Evolutionary conservation across 192 early-diverging fungal genomes (phyloP), one percentile per base, ranked within the genome.

Genomic region (Backusella tuberculispora): DNA sequence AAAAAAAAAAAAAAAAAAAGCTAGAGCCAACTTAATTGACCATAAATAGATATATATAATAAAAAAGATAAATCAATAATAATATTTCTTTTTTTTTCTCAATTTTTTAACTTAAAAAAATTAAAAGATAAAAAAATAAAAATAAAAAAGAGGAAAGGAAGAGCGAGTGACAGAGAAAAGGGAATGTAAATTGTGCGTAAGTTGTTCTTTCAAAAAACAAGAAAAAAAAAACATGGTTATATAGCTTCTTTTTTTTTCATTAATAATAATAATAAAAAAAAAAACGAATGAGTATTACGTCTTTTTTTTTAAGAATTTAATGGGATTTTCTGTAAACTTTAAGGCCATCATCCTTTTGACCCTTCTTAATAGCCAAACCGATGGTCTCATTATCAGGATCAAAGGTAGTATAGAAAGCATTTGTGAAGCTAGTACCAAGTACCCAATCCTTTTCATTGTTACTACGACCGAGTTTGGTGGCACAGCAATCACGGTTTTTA

Each of bases 401-500:
- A 69, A 76, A 80, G 65, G 71, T 74, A 67, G 79, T 76, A 29
- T 80, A 80, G 75, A 80, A 80, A 34, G 75, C 75, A 73, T 80
- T 76, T 38, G 75, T 80, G 38, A 80, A 74, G 44, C 50, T 2
- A 15, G 72, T 69, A 69, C 79, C 79, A 45, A 80, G 71, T 5
- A 76, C 71, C 79, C 79, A 80, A 50, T 80, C 79, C 6, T 13
- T 45, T 37, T 73, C 65, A 48, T 74, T 76, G 46, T 40, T 56
- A 65, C 79, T 75, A 41, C 67, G 70, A 56, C 66, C 56, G 34
- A 76, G 50, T n/a, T 24, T 60, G 53, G 60, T 74, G 12, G 26
- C 45, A 74, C 76, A 78, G 45, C 72, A 74, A 63, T 80, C 79
- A 53, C 72, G 63, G 38, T 56, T 66, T 6, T 14, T 44, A 38